Conservation (phyloP, 78 protist genomes). For the Isochrysis galbana region DNA sequence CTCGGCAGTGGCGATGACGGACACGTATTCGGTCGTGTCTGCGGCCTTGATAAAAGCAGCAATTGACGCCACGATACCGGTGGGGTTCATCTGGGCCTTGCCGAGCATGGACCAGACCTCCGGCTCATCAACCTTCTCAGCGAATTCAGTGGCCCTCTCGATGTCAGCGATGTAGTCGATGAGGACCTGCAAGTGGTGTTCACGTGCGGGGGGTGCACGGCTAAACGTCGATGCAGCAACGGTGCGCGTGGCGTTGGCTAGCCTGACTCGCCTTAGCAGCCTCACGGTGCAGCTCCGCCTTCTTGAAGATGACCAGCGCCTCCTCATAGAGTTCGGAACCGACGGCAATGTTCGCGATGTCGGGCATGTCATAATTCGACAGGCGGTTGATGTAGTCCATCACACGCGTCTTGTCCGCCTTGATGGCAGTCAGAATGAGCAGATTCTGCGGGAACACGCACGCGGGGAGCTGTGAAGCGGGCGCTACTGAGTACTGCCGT, state of each 20-base stretch:
- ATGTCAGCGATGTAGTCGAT: slow-evolving; percentile 80
- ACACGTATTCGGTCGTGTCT: slow-evolving; percentile 64
- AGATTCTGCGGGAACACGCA: no score
- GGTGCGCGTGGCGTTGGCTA: no score
- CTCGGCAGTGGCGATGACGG: slow-evolving; percentile 72
- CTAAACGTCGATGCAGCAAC: no score
- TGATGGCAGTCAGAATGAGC: slow-evolving; percentile 97
- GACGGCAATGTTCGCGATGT: slow-evolving; percentile 94
- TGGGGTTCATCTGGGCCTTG: slow-evolving; percentile 85
- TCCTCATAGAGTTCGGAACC: slow-evolving; percentile 91
- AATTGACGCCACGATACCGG: slow-evolving; percentile 76
- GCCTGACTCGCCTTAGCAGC: no score
- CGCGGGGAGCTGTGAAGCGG: no score
- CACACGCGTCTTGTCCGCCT: slow-evolving; percentile 90
- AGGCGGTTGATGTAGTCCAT: slow-evolving; percentile 94
- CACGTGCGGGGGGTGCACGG: no score
- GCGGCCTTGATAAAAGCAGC: slow-evolving; percentile 84
- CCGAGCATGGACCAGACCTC: slow-evolving; percentile 94
- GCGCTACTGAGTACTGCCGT: no score
- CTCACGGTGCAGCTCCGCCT: slow-evolving; percentile 1
- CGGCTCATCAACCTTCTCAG: slow-evolving; percentile 82
- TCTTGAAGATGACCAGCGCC: slow-evolving; percentile 89
- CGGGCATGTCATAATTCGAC: slow-evolving; percentile 95
- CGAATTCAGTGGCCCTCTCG: slow-evolving; percentile 95
- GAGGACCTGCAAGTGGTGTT: no score